Evolutionary conservation across 2,329 filamentous ascomycete species (phyloP), one percentile per base, ranked within the genome.

Genomic region (Aureobasidium sp.): DNA sequence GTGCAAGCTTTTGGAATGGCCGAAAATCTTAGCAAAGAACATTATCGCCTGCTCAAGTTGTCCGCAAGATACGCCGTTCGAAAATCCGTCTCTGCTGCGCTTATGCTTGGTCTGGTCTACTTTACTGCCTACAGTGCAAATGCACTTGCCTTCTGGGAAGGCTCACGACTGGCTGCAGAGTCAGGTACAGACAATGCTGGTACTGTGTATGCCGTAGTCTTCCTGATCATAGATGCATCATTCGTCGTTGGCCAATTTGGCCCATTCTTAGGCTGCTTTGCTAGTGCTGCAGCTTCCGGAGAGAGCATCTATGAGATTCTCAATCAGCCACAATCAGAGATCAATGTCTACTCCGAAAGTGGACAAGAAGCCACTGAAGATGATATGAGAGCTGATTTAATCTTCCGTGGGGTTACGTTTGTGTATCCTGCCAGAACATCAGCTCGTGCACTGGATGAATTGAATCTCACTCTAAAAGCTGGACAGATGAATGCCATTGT

Each of bases 171-270:
- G 62, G 67, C 69, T 9, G 58, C 57, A 2, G 65, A 64, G 2
- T 69, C 67, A 41, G 66, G 70, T n/a, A 68, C 71, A 8, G 68
- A 68, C 20, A 64, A 69, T 46, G 80, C 79, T 29, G 80, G 80
- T 37, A 82, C 80, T 1, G 77, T 85, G 17, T 87, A 87, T 66
- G 85, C 84, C 0, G 84, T 87, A 34, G 83, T 87, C 13, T 84
- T 87, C 59, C 75, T 87, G 34, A 82, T 87, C 12, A 77, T 87
- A 1, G 85, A 87, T 65, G 83, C 84, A 29, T 84, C 84, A 9
- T 82, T 88, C 53, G 79, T 87, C 37, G 77, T 88, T 27, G 84
- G 85, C 34, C 80, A 81, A 58, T 83, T 87, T 55, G 84, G 84
- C 0, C 86, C 86, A 0, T 80, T 87, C 53, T 73, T 88, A 15